Conservation (phyloP, 2,329 filamentous ascomycete genomes). For the Emericellopsis atlantica region DNA sequence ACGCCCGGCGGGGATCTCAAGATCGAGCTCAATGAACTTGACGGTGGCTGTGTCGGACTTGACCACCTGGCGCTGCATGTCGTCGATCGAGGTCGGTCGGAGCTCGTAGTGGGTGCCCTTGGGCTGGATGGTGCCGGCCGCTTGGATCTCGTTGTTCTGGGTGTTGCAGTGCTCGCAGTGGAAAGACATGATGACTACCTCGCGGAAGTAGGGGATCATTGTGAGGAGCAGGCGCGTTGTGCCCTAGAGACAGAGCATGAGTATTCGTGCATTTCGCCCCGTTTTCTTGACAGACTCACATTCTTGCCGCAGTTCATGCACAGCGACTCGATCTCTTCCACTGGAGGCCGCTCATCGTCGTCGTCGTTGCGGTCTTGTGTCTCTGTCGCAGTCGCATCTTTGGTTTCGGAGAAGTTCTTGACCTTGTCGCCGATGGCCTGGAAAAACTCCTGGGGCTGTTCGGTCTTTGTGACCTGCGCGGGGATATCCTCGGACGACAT, state of each 20-base stretch:
- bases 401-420: slow-evolving; percentile 29
- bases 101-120: slow-evolving; percentile 77
- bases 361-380: slow-evolving; percentile 7
- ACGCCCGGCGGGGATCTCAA: slow-evolving; percentile 84
- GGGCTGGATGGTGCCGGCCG: slow-evolving; percentile 83
- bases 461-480: slow-evolving; percentile 15
- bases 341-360: slow-evolving; percentile 38
- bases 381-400: slow-evolving; percentile 11
- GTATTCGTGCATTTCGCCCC: neutral
- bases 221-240: slow-evolving; percentile 79
- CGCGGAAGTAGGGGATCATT: slow-evolving; percentile 90
- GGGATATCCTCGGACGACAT: slow-evolving; percentile 29
- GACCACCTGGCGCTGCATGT: slow-evolving; percentile 79
- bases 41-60: slow-evolving; percentile 82
- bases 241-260: slow-evolving; percentile 39
- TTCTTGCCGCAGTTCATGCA: slow-evolving; percentile 81
- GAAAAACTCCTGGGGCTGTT: slow-evolving; percentile 40
- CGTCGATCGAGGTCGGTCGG: slow-evolving; percentile 56
- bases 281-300: slow-evolving; percentile 29
- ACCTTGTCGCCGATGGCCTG: slow-evolving; percentile 51
- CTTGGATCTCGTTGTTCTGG: slow-evolving; percentile 87
- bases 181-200: slow-evolving; percentile 96
- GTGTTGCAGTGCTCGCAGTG: slow-evolving; percentile 80
- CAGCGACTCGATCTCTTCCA: slow-evolving; percentile 63
- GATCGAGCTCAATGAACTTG: slow-evolving; percentile 79